Base-by-base conservation (phyloP, 2,329 filamentous ascomycete species). In the Cercospora zeae-maydis region DNA sequence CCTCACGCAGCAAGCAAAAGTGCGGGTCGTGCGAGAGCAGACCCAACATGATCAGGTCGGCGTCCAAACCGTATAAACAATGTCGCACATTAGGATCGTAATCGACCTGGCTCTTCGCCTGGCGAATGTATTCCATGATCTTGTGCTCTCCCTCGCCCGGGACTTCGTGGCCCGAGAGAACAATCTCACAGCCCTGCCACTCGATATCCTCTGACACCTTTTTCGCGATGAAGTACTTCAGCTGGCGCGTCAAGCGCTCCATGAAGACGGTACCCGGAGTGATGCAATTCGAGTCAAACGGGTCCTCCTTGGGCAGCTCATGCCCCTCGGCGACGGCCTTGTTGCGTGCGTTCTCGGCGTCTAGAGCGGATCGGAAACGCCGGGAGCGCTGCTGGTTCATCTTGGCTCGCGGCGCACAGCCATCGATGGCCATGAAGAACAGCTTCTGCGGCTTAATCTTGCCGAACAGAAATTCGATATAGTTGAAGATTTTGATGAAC, bases 401-500 rank as follows among this genome's bases (percentile, higher is more conserved):
- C 83, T 99, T 99, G 71, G 95, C 95, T 73, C 95, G 90, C 16
- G 95, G 96, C 21, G 95, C 95, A 66, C 99, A 96, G 72, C 95
- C 95, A 74, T 99, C 95, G 68, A 99, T 95, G 56, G 95, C 96
- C 95, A 99, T 99, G 82, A 97, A 99, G 80, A 99, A 99, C 36
- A 99, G 85, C 82, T 97, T 89, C 79, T 96, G 93, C 11, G 95
- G 95, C 78, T 98, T 98, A 75, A 99, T 99, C 79, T 97, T 99
- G 71, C 93, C 93, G 77, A 96, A 99, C 58, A 99, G 79, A 80
- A 99, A 95, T 78, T 99, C 95, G 69, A 99, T 99, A 77, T 99
- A 99, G 79, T 98, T 98, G 86, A 99, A 99, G 73, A 99, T 99
- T 63, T 92, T 90, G 70, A 99, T 97, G 75, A 99, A 99, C 95